Conservation (phyloP, 2,329 filamentous ascomycete species). For the Zasmidium cellare region DNA sequence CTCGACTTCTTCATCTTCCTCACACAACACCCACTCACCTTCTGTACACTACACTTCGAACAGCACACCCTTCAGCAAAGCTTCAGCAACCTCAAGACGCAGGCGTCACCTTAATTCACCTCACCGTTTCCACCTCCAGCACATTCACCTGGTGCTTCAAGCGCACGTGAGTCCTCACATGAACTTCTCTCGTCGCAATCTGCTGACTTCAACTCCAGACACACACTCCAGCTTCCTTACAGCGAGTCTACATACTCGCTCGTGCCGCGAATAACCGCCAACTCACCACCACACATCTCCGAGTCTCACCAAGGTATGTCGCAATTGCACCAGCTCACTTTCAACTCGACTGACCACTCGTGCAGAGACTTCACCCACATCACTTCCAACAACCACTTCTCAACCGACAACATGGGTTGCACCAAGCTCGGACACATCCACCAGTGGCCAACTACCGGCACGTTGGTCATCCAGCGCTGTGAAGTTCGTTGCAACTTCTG, state of each 20-base stretch:
- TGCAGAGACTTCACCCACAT: not conserved
- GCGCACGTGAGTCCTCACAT: not conserved
- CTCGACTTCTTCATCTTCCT: not conserved
- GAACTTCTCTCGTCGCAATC: not conserved
- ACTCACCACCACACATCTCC: not conserved
- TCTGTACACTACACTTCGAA: not conserved
- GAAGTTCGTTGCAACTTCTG: constrained; percentile 31
- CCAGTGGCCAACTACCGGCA: constrained; percentile 26
- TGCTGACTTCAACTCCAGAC: not conserved
- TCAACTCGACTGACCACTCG: too few relatives aligned
- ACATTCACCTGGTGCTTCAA: not conserved
- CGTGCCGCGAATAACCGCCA: not conserved
- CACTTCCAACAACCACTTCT: not conserved
- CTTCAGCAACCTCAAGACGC: not conserved
- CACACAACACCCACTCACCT: not conserved
- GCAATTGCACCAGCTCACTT: not conserved
- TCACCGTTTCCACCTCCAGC: not conserved
- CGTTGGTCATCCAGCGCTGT: constrained; percentile 28
- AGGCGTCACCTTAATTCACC: not conserved
- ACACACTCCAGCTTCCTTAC: not conserved
- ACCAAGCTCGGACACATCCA: constrained; percentile 26
- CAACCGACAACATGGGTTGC: constrained; percentile 27
- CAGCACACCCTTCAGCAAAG: not conserved
- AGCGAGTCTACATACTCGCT: not conserved
- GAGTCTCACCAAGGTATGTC: not conserved